Evolutionary conservation across 2,329 filamentous ascomycete species (phyloP).

Genomic region (Colletotrichum abscissum): DNA sequence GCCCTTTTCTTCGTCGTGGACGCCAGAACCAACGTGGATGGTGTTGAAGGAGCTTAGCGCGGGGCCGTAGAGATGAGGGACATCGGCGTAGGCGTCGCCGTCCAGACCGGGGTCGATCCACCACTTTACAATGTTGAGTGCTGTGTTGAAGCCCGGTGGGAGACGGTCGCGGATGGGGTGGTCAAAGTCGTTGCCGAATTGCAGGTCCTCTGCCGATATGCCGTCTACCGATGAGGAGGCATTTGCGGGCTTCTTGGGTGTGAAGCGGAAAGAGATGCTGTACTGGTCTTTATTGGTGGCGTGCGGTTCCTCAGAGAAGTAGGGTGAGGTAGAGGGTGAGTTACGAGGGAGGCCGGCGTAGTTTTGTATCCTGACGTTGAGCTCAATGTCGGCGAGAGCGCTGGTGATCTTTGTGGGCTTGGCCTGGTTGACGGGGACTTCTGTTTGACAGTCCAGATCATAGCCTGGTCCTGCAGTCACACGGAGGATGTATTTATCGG

Average conservation of each 20-base stretch:
- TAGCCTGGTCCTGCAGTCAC: constrained; percentile 87
- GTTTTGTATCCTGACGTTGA: constrained; percentile 79
- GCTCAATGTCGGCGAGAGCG: constrained; percentile 70
- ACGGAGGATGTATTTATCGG: constrained; percentile 80
- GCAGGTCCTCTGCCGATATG: constrained; percentile 77
- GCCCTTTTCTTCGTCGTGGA: constrained; percentile 58
- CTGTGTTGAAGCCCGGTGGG: constrained; percentile 86
- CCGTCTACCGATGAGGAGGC: constrained; percentile 46
- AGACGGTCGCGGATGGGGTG: constrained; percentile 87
- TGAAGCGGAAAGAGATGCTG: constrained; percentile 83
- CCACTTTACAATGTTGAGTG: constrained; percentile 88
- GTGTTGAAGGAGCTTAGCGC: constrained; percentile 84
- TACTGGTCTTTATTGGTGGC: constrained; percentile 79
- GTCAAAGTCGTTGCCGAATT: constrained; percentile 97
- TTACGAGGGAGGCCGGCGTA: constrained; percentile 76
- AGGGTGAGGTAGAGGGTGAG: constrained; percentile 77
- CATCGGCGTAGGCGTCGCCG: constrained; percentile 88
- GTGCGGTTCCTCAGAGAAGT: constrained; percentile 81
- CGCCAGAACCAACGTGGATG: constrained; percentile 71
- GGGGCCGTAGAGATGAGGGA: constrained; percentile 87
- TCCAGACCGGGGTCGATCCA: constrained; percentile 92
- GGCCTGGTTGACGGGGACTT: constrained; percentile 80
- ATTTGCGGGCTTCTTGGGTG: constrained; percentile 64
- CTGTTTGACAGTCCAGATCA: constrained; percentile 75
- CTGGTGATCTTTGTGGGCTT: constrained; percentile 72